Percentiles rank a stretch among this genome's conserved stretches.
These are phyloP conservation scores for Nephelium lappaceum DNA, from an alignment of 345 rosid species.

Conservation along the genomic window DNA sequence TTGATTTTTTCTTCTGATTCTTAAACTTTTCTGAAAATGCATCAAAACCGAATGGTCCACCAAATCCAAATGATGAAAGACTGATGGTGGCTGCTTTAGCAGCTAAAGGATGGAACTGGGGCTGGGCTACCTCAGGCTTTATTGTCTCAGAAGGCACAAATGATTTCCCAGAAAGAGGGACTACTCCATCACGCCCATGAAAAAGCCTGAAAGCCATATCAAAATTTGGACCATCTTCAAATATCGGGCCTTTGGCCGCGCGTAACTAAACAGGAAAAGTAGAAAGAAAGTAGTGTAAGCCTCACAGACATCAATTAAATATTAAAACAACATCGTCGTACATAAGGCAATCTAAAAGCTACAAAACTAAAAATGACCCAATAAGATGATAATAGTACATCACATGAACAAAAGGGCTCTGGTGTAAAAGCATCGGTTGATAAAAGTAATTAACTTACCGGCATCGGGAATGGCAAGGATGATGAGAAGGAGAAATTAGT, in stretches of 20 bases:
- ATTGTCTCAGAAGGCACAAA: constrained; percentile 34
- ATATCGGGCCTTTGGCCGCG: constrained; percentile 81
- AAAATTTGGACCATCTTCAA: constrained; percentile 98
- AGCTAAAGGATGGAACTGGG: constrained; percentile 85
- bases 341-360: neutral
- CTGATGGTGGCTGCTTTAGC: constrained; percentile 95
- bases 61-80: constrained; percentile 86
- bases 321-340: neutral
- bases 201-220: constrained; percentile 90
- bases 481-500: constrained; percentile 83
- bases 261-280: constrained; percentile 42
- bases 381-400: neutral
- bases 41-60: constrained; percentile 88
- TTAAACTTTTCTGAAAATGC: constrained; percentile 68
- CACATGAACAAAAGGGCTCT: neutral
- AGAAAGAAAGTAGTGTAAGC: neutral
- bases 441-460: constrained; percentile 53
- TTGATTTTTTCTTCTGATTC: constrained; percentile 52
- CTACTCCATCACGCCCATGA: constrained; percentile 94
- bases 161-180: constrained; percentile 75
- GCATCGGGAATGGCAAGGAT: constrained; percentile 64
- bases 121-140: constrained; percentile 38
- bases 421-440: neutral
- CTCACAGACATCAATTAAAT: neutral
- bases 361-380: neutral